Evolutionary conservation across 169 alveolate genomes (phyloP).

Genomic region (Plasmodium sp.): DNA sequence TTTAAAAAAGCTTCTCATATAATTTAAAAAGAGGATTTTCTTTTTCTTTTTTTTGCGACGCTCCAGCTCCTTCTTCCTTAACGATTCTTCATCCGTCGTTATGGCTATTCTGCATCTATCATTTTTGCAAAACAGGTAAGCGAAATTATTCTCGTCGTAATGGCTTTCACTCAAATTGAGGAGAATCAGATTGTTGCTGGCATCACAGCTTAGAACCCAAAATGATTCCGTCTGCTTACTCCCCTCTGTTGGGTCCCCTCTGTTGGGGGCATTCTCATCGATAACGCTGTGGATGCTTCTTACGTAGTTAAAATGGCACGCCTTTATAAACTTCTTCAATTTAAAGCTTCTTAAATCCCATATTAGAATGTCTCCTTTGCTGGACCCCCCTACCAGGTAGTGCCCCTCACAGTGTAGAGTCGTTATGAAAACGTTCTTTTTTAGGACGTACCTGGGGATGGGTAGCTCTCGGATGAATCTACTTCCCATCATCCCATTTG

Average conservation of each 20-base stretch:
- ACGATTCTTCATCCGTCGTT: conserved; percentile 18
- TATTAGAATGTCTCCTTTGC: conserved; percentile 50
- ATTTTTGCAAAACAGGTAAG: conserved; percentile 47
- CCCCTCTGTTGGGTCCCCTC: not conserved
- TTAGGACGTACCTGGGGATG: not conserved
- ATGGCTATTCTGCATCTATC: conserved; percentile 46
- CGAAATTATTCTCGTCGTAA: not conserved
- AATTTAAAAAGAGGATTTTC: conserved; percentile 1
- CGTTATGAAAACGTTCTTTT: conserved; percentile 31
- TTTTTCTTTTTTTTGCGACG: not conserved
- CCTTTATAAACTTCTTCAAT: conserved; percentile 16
- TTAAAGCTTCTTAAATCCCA: conserved; percentile 25
- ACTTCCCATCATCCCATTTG: not conserved
- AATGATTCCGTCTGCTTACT: not conserved
- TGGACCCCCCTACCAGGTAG: conserved; percentile 47
- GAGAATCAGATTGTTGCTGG: conserved; percentile 23
- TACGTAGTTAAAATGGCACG: conserved; percentile 54
- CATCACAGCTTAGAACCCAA: conserved; percentile 46
- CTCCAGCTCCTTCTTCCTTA: not conserved
- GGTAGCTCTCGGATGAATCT: conserved; percentile 8
- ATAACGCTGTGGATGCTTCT: conserved; percentile 65
- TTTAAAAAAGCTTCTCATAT: conserved; percentile 6
- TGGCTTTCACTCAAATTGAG: conserved; percentile 18
- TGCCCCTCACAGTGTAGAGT: conserved; percentile 1
- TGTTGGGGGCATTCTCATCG: conserved; percentile 4